Base-by-base conservation (phyloP, 2,329 filamentous ascomycete genomes). In the Stylonectria norvegica region DNA sequence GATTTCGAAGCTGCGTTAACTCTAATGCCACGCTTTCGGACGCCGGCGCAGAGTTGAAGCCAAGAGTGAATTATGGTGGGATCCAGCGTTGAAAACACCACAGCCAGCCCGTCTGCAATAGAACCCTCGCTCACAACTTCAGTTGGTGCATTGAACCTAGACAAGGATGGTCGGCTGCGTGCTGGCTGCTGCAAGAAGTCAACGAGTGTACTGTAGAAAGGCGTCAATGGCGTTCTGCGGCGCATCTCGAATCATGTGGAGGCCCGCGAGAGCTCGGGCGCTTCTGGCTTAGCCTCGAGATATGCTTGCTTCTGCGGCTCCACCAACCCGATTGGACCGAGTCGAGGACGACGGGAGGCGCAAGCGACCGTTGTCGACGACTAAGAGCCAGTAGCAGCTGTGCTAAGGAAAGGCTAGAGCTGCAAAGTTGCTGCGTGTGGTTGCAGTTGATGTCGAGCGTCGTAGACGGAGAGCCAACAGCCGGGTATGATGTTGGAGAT, bases 271-370 rank as follows among this genome's bases (percentile, higher is more conserved):
- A 38, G 30, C 17, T 18, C 38, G 34, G 34, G 38, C n/a, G 34
- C 20, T 41, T 36, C 38, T 38, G 32, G 41, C 32, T 12, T 31
- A 37, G 42, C 40, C 45, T 43, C 42, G 34, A 45, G 42, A 30
- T 39, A 32, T 52, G 44, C 35, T 53, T 56, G 42, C 43, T 55
- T 56, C 52, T 56, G 38, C 45, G 51, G 53, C 53, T 51, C 40
- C 43, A 39, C 51, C 53, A 43, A 51, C 49, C 42, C 45, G 40
- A 55, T 49, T 45, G 42, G 54, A 52, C 42, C 48, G 46, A 55
- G 37, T 44, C 17, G 27, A 41, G 33, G 20, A 42, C 20, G 32
- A 42, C 33, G 38, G 47, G 25, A n/a, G n/a, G n/a, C n/a, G n/a
- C n/a, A n/a, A n/a, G n/a, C 40, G 43, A 36, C 36, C 14, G 18